Conservation (phyloP, 1,284 basidiomycete species). For the Sporisorium exsertum region DNA sequence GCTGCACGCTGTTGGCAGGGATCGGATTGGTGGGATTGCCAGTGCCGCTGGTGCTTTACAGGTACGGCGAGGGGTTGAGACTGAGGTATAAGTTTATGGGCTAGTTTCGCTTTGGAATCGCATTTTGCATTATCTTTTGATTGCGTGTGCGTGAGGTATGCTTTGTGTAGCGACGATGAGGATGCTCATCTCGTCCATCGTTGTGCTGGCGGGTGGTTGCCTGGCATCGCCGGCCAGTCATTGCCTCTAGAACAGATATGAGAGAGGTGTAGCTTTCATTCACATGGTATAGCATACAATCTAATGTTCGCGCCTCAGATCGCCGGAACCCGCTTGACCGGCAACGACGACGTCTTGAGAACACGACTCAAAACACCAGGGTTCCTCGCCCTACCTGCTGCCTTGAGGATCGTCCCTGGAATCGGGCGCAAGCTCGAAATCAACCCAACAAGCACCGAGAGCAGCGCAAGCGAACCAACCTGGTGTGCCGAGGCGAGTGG, state of each 20-base stretch:
- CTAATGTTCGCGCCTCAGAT: no score
- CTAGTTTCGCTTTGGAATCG: no score
- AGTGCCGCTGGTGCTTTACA: conserved; percentile 70
- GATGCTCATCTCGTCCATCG: no score
- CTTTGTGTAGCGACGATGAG: background rate
- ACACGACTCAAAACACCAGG: conserved; percentile 11
- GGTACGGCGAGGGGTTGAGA: conserved; percentile 69
- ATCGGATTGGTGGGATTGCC: conserved; percentile 70
- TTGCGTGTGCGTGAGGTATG: no score
- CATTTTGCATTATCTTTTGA: no score
- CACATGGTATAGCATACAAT: no score
- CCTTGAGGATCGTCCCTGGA: conserved; percentile 2
- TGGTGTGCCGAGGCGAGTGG: conserved; percentile 93
- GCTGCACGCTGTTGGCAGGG: conserved; percentile 69
- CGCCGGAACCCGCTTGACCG: background rate
- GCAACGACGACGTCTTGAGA: background rate
- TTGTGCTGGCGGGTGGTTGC: no score
- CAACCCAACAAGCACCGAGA: conserved; percentile 69
- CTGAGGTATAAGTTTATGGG: conserved; percentile 49
- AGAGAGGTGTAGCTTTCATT: conserved; percentile 1
- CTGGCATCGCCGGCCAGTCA: no score
- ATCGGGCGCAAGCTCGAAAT: conserved; percentile 33
- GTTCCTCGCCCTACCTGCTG: background rate
- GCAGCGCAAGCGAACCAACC: conserved; percentile 87
- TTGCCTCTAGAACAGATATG: no score